phyloP scores from a whole-genome alignment of 768 basidiomycete species.

The Leccinum fibrillosum region DNA sequence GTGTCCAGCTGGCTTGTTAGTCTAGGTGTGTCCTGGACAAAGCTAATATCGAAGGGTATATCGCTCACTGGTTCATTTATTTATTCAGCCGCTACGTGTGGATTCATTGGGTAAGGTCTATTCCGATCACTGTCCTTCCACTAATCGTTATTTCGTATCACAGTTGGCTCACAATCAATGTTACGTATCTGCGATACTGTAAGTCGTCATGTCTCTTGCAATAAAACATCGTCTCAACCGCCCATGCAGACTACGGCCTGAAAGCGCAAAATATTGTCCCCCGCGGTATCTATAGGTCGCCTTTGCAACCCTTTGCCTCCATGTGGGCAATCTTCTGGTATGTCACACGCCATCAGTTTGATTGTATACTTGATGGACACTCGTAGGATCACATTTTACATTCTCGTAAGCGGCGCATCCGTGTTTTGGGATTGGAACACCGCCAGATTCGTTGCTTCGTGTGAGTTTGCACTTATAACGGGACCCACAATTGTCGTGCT shows the following conservation, averaged over 20 bases:
- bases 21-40: conserved; percentile 37
- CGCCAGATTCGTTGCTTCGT: conserved; percentile 45
- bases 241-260: conserved; percentile 12
- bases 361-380: conserved; percentile 1
- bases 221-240: conserved; percentile 33
- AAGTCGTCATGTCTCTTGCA: conserved; percentile 21
- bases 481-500: not conserved
- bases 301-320: conserved; percentile 62
- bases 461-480: conserved; percentile 20
- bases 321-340: conserved; percentile 75
- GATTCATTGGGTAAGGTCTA: conserved; percentile 44
- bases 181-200: conserved; percentile 75
- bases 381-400: conserved; percentile 42
- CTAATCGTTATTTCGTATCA: conserved; percentile 40
- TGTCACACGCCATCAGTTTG: conserved; percentile 27
- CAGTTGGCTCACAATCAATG: conserved; percentile 63
- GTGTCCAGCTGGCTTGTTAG: conserved; percentile 63
- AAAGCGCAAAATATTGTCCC: conserved; percentile 49
- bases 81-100: conserved; percentile 48
- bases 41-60: not conserved
- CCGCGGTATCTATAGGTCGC: conserved; percentile 58
- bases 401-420: conserved; percentile 50
- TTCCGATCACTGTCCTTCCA: conserved; percentile 28
- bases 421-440: conserved; percentile 66
- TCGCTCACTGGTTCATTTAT: not conserved